Percentiles rank a stretch among this genome's conserved stretches.
These are phyloP conservation scores for Craterostigma plantagineum DNA, from an alignment of 257 asterid genomes.

Conservation along the genomic window DNA sequence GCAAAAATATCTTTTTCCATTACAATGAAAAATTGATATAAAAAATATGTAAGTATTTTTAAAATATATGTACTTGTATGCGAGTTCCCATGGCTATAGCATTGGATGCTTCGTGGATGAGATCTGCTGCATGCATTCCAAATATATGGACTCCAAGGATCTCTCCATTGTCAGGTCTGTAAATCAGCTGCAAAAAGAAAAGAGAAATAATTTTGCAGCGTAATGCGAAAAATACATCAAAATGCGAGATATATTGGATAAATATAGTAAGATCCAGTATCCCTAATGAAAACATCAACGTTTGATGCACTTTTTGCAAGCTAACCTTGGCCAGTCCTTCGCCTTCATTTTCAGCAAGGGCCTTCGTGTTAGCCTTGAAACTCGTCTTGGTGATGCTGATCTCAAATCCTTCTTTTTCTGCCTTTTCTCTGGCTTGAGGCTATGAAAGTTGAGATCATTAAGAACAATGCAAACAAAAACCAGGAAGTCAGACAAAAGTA, in stretches of 20 bases:
- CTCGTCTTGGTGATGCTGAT: conserved; percentile 61
- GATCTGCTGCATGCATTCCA: conserved; percentile 90
- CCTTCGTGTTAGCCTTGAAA: conserved; percentile 91
- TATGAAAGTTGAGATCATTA: conserved; percentile 11
- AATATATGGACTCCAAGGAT: conserved; percentile 86
- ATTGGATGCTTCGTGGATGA: conserved; percentile 82
- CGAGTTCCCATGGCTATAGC: conserved; percentile 80
- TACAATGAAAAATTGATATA: not conserved
- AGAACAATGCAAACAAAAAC: not conserved
- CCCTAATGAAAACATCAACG: not conserved
- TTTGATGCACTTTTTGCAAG: not conserved
- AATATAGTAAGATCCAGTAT: not conserved
- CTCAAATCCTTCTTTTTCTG: conserved; percentile 68
- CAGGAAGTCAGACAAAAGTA: no score
- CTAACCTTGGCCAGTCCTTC: conserved; percentile 86
- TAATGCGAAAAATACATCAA: not conserved
- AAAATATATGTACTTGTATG: conserved; percentile 32
- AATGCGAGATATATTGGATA: not conserved
- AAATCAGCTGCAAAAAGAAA: conserved; percentile 37
- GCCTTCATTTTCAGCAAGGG: conserved; percentile 85
- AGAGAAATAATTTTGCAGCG: not conserved
- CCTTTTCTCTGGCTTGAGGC: conserved; percentile 88
- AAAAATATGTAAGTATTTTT: not conserved
- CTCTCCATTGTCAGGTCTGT: conserved; percentile 84
- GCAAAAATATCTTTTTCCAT: no score